Base-by-base conservation (phyloP, 73 alveolate genomes). In the Paramecium octaurelia region DNA sequence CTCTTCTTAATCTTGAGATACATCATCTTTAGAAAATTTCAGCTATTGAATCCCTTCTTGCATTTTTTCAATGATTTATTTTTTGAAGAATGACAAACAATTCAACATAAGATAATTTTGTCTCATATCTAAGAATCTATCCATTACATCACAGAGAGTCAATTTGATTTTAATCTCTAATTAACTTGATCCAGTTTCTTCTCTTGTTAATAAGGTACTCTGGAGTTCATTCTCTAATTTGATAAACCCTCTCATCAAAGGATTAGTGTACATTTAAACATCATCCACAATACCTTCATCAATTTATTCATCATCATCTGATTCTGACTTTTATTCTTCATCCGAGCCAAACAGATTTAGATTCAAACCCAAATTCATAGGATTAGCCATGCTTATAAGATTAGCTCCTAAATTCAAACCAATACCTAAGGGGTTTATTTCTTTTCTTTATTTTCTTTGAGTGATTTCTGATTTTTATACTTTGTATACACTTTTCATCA, bases 121-220 rank as follows among this genome's bases (percentile, higher is more conserved):
- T 29, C 94, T 69, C 94, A 89, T 89, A 73, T 89, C 92, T 21
- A 89, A 73, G 6, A 89, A 83, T 46, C 88, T 89, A 89, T 89
- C 94, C 71, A 89, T 70, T n/a, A 89, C 34, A 42, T 89, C 92
- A 71, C 94, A 89, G 0, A 89, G 38, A 16, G 80, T 43, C 24
- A 89, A 64, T 70, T 89, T 89, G 3, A 89, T 89, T 21, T 89
- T 89, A 31, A 89, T 89, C 27, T 89, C 94, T 20, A 89, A 64
- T 36, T 60, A 11, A 48, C 77, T 70, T 8, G 91, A 46, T 12
- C 86, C 84, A 16, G 57, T 83, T 24, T 89, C 94, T 50, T 89
- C 94, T 34, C 21, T 34, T 34, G 43, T 71, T 54, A 43, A 8
- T 31, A 34, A 12, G 27, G 84, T 29, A 40, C 57, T 85, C 8